Conservation (phyloP, 257 asterid genomes). For the Oldenlandia corymbosa region DNA sequence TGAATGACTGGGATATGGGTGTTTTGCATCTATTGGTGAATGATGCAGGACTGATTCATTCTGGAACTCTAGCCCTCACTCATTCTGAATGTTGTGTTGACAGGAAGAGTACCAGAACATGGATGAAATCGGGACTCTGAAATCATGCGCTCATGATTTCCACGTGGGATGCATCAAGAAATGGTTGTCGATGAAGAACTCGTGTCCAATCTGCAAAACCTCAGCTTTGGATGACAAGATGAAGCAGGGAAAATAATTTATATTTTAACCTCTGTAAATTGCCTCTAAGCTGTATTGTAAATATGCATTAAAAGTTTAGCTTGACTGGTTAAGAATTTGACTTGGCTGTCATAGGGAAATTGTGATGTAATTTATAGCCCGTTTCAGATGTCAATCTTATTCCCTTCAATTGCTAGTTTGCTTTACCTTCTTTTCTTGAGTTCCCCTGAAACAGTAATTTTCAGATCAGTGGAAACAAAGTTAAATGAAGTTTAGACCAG, state of each 20-base stretch:
- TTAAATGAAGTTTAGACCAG: too few relatives aligned
- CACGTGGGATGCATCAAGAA: slow-evolving; percentile 60
- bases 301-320: slow-evolving; percentile 27
- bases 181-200: slow-evolving; percentile 72
- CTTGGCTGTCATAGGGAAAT: slow-evolving; percentile 15
- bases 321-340: slow-evolving; percentile 19
- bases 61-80: too few relatives aligned
- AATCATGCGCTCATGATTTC: slow-evolving; percentile 58
- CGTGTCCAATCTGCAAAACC: slow-evolving; percentile 65
- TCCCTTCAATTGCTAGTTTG: too few relatives aligned
- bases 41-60: neutral
- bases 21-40: neutral
- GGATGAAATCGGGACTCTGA: slow-evolving; percentile 60
- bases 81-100: neutral
- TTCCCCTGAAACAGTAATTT: too few relatives aligned
- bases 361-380: slow-evolving; percentile 21
- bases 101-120: slow-evolving; percentile 61
- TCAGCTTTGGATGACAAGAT: slow-evolving; percentile 40
- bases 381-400: neutral
- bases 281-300: slow-evolving; percentile 25
- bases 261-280: slow-evolving; percentile 16
- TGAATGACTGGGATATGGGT: slow-evolving; percentile 12
- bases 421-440: too few relatives aligned
- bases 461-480: too few relatives aligned
- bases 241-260: slow-evolving; percentile 27